Evolutionary conservation across 1,284 basidiomycete species (phyloP), one percentile per base, ranked within the genome.

Genomic region (Melampsora americana): DNA sequence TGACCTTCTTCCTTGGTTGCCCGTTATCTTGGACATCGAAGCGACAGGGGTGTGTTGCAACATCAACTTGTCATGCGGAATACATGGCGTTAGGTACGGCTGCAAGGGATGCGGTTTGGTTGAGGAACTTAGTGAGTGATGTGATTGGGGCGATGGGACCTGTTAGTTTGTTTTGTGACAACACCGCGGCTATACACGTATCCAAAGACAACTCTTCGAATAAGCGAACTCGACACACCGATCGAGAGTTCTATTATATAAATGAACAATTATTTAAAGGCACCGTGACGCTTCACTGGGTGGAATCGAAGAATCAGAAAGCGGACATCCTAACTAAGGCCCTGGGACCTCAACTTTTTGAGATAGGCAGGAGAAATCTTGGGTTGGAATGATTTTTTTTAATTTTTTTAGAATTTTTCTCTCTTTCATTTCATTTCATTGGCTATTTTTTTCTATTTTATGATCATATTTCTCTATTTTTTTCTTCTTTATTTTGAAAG

Each of bases 51-150:
- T 39, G 35, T 1, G 59, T 62, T 11, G 59, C 56, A 20, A 11
- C 69, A 2, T 70, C 59, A 5, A 61, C 56, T 32, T 70, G 69
- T 42, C 69, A 70, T 20, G 67, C 67, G 16, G 67, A 70, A 16
- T 70, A 42, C n/a, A 70, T 70, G 69, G 69, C 35, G 18, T 26
- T 59, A 26, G 69, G 23, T 39, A 35, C 20, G 20, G 23, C 50
- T 59, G 56, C 60, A 26, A 61, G 69, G 23, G 20, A 60, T 20
- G n/a, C 20, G 6, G 35, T 61, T 2, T 70, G 69, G 69, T 18
- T 71, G 14, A 23, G 28, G 6, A 35, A 71, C 23, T 64, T 71
- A 20, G 35, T 71, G 1, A 46, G 5, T 26, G 69, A 71, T 20
- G 32, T 69, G 4, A 5, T 69, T 20, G 12, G 53, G 5, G 23